These are phyloP conservation scores for Saccharomyces hybrid DNA, from an alignment of 1,139 yeast species.

Conservation along the genomic window DNA sequence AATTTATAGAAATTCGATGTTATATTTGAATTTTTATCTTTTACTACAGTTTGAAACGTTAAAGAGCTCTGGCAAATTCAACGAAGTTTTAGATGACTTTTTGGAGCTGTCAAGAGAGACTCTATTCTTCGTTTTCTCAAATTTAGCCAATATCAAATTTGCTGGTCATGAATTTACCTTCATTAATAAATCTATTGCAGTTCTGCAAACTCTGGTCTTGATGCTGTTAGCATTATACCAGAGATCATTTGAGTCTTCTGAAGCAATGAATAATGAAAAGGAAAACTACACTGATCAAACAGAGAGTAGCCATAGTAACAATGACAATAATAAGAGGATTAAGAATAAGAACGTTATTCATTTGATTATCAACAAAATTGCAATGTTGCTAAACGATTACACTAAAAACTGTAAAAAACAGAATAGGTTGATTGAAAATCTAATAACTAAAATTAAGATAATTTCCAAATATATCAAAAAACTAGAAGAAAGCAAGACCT, in stretches of 20 bases:
- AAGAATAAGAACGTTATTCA: background rate
- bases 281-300: background rate
- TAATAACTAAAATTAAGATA: conserved; percentile 16
- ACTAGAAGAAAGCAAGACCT: background rate
- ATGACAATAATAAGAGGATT: background rate
- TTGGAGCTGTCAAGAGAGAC: conserved; percentile 25
- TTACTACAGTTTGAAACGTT: conserved; percentile 23
- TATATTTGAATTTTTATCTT: conserved; percentile 20
- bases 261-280: background rate
- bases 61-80: conserved; percentile 17
- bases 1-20: conserved; percentile 23
- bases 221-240: conserved; percentile 23
- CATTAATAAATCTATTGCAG: conserved; percentile 20
- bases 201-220: conserved; percentile 19
- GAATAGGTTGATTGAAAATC: conserved; percentile 15
- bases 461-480: conserved; percentile 14
- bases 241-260: conserved; percentile 11
- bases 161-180: conserved; percentile 29
- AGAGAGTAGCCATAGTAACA: conserved; percentile 1
- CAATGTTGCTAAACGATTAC: conserved; percentile 27
- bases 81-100: conserved; percentile 18
- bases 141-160: conserved; percentile 26
- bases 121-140: conserved; percentile 28
- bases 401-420: conserved; percentile 26
- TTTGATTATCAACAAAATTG: conserved; percentile 21